Evolutionary conservation across 768 basidiomycete genomes (phyloP).

Genomic region (Dictyophora rubrovolvata): DNA sequence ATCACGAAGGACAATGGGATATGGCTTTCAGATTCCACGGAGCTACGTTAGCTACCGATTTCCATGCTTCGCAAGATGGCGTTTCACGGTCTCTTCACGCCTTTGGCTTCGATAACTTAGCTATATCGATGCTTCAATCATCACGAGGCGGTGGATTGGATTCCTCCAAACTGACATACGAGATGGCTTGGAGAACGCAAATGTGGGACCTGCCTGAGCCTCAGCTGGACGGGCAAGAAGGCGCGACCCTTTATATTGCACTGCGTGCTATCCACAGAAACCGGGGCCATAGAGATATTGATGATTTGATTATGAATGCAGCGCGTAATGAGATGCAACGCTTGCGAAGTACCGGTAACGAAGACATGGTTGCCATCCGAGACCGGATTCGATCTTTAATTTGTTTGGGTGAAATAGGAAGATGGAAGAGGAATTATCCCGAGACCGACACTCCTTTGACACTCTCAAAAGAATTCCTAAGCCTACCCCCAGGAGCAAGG

Average conservation of each 20-base stretch:
- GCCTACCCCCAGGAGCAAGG: conserved; percentile 55
- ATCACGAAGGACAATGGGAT: conserved; percentile 89
- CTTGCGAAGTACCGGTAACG: conserved; percentile 57
- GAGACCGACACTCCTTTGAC: conserved; percentile 24
- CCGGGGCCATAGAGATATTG: conserved; percentile 42
- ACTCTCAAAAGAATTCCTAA: conserved; percentile 34
- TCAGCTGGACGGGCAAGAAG: conserved; percentile 31
- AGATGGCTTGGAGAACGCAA: conserved; percentile 88
- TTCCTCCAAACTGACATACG: conserved; percentile 49
- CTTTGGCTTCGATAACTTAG: conserved; percentile 86
- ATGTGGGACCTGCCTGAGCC: conserved; percentile 88
- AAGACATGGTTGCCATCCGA: conserved; percentile 70
- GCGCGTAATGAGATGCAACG: conserved; percentile 53
- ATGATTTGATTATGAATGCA: conserved; percentile 37
- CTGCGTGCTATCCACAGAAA: conserved; percentile 78
- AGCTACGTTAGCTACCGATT: conserved; percentile 63
- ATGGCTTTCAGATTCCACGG: conserved; percentile 88
- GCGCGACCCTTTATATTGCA: conserved; percentile 62
- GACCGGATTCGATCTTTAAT: conserved; percentile 61
- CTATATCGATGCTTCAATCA: conserved; percentile 52
- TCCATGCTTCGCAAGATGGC: conserved; percentile 36
- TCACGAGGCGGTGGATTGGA: conserved; percentile 16
- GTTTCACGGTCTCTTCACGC: conserved; percentile 75
- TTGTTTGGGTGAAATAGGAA: conserved; percentile 66
- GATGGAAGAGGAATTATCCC: conserved; percentile 38